Evolutionary conservation across 169 alveolate genomes (phyloP).

Genomic region (Eimeria mitis): DNA sequence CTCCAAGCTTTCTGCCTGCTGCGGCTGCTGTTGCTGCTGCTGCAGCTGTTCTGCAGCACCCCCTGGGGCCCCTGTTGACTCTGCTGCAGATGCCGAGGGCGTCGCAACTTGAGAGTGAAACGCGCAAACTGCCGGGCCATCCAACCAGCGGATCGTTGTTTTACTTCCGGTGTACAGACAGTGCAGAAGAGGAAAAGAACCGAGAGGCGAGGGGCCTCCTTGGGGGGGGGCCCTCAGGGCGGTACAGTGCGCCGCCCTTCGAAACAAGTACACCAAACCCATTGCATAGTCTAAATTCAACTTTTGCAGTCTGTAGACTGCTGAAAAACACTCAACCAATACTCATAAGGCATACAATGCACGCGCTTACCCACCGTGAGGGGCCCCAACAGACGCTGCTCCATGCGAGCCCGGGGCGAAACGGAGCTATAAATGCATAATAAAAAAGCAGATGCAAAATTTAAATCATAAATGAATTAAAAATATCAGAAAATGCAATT

Average conservation of each 20-base stretch:
- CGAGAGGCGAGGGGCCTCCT: not conserved
- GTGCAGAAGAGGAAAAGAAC: not conserved
- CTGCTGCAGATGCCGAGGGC: not conserved
- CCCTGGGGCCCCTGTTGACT: not conserved
- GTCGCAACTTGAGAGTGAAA: not conserved
- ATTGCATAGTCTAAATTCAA: not conserved
- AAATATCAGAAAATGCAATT: not conserved
- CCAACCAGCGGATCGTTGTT: not conserved
- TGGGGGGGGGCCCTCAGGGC: constrained; percentile 16
- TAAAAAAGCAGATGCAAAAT: not conserved
- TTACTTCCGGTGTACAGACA: not conserved
- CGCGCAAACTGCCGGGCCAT: not conserved
- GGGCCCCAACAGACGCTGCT: constrained; percentile 14
- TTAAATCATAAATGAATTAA: not conserved
- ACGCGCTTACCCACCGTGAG: not conserved
- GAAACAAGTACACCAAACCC: not conserved
- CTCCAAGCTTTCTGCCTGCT: not conserved
- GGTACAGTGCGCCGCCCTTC: not conserved
- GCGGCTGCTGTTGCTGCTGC: constrained; percentile 37
- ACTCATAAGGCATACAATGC: not conserved
- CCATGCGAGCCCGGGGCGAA: not conserved
- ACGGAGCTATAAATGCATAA: not conserved
- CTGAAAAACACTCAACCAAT: not conserved
- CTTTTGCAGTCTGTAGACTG: constrained; percentile 4
- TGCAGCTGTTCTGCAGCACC: not conserved